Conservation (phyloP, 2,329 filamentous ascomycete species). For the Botrytis medusae region DNA sequence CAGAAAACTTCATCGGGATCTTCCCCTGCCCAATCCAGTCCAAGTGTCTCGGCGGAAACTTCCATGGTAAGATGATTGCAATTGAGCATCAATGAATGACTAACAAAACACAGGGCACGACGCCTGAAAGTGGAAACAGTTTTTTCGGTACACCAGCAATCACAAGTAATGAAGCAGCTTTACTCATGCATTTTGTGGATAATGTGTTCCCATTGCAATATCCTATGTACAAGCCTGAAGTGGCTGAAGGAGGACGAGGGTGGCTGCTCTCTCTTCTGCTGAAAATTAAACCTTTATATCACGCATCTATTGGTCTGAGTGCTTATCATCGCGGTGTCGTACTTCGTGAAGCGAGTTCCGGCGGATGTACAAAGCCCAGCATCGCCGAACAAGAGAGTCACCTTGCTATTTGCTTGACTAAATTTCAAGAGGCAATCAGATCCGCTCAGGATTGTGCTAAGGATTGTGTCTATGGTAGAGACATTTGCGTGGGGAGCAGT, state of each 20-base stretch:
- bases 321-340: constrained; percentile 47
- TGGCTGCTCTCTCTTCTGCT: constrained; percentile 57
- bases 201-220: constrained; percentile 62
- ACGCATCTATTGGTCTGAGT: constrained; percentile 56
- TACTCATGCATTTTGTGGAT: constrained; percentile 61
- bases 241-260: constrained; percentile 56
- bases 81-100: not conserved
- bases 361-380: constrained; percentile 20
- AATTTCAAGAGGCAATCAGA: constrained; percentile 31
- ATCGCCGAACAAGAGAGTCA: constrained; percentile 35
- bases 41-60: not conserved
- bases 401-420: constrained; percentile 30
- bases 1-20: not conserved
- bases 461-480: not conserved
- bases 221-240: constrained; percentile 59
- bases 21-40: not conserved
- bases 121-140: not conserved
- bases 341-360: constrained; percentile 34
- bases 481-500: constrained; percentile 26
- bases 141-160: constrained; percentile 16
- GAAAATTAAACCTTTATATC: constrained; percentile 57
- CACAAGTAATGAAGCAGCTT: constrained; percentile 45
- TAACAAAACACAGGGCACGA: constrained; percentile 1
- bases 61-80: constrained; percentile 4
- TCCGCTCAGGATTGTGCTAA: constrained; percentile 32